Percentiles rank a stretch among this genome's conserved stretches.
Conservation (phyloP, 2,329 filamentous ascomycete species). For the Ophiostoma australiae region DNA sequence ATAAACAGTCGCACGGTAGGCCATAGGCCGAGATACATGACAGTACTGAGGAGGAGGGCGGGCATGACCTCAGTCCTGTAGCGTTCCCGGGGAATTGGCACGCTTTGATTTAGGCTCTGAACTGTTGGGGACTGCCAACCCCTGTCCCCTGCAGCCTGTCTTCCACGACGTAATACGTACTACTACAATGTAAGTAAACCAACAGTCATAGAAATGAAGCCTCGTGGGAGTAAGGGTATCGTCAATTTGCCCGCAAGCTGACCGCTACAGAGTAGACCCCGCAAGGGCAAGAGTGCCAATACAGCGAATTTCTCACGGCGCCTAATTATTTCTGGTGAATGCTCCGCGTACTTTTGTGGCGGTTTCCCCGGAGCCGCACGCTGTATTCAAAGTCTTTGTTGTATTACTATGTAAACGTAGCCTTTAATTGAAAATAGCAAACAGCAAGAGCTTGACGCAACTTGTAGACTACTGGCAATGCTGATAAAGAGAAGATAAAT, state of each 20-base stretch:
- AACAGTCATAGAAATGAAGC: neutral
- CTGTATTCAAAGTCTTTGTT: neutral
- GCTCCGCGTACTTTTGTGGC: slow-evolving; percentile 3
- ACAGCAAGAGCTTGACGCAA: too few species aligned
- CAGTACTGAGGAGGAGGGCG: too few species aligned
- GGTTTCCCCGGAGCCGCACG: slow-evolving; percentile 1
- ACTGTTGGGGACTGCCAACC: neutral
- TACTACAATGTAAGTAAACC: too few species aligned
- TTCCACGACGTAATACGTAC: neutral
- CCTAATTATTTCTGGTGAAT: neutral
- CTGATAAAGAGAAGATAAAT: neutral
- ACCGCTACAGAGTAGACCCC: neutral
- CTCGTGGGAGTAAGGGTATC: neutral
- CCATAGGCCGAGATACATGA: too few species aligned
- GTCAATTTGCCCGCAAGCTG: neutral
- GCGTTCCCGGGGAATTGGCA: neutral
- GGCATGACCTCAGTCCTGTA: neutral
- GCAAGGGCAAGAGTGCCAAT: neutral
- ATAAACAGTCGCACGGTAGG: neutral
- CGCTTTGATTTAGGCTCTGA: neutral
- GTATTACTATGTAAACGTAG: too few species aligned
- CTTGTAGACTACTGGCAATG: too few species aligned
- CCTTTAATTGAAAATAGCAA: neutral
- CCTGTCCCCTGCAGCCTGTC: neutral
- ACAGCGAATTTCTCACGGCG: neutral